Conservation (phyloP, 2,329 filamentous ascomycete species). For the Colletotrichum spaethianum region DNA sequence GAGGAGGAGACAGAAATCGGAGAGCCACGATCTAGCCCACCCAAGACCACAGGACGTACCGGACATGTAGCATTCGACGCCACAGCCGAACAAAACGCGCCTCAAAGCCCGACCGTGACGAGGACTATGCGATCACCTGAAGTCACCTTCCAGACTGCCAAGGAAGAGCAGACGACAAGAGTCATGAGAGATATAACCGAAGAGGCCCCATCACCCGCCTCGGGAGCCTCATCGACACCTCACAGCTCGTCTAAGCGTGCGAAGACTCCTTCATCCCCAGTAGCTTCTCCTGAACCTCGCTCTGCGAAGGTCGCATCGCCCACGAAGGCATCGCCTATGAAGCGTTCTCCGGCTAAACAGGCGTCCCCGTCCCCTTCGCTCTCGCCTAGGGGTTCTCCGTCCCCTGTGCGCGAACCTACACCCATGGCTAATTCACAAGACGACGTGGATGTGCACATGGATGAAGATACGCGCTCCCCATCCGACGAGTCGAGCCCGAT, state of each 20-base stretch:
- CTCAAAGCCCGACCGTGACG: slow-evolving; percentile 43
- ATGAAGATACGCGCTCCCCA: slow-evolving; percentile 68
- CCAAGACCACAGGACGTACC: slow-evolving; percentile 25
- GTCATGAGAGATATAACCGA: slow-evolving; percentile 41
- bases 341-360: slow-evolving; percentile 45
- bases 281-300: slow-evolving; percentile 41
- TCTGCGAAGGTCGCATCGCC: slow-evolving; percentile 46
- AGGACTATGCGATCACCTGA: slow-evolving; percentile 49
- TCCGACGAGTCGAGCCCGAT: slow-evolving; percentile 81
- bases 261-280: slow-evolving; percentile 20
- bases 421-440: slow-evolving; percentile 25
- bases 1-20: slow-evolving; percentile 45
- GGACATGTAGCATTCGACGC: slow-evolving; percentile 41
- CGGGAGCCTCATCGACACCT: slow-evolving; percentile 35
- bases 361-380: slow-evolving; percentile 39
- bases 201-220: slow-evolving; percentile 37
- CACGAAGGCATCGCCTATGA: slow-evolving; percentile 41
- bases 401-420: slow-evolving; percentile 19
- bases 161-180: slow-evolving; percentile 59
- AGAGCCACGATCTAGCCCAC: slow-evolving; percentile 35
- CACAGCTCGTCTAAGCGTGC: slow-evolving; percentile 41
- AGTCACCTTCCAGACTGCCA: slow-evolving; percentile 59
- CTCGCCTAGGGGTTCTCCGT: slow-evolving; percentile 16
- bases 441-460: slow-evolving; percentile 51
- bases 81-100: slow-evolving; percentile 26